Evolutionary conservation across 306 rosid species (phyloP).

Genomic region (Trifolium fragiferum): DNA sequence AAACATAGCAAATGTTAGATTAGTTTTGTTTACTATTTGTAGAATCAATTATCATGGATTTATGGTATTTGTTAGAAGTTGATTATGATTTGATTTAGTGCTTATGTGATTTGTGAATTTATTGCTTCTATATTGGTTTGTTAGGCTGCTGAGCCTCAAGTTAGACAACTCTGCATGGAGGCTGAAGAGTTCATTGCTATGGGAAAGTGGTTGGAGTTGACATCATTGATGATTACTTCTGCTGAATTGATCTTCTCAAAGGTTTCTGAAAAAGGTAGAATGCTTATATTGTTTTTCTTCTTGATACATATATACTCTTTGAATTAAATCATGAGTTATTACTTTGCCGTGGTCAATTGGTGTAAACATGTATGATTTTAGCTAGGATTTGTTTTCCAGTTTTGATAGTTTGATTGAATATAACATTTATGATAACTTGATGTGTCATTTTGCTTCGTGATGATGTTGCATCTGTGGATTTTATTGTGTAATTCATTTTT

Average conservation of each 20-base stretch:
- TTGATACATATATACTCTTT: neutral
- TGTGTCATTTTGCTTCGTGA: constrained; percentile 9
- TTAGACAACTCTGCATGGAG: constrained; percentile 73
- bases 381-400: neutral
- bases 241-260: constrained; percentile 89
- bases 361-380: neutral
- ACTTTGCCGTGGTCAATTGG: neutral
- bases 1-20: neutral
- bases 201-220: constrained; percentile 88
- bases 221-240: constrained; percentile 79
- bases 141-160: constrained; percentile 88
- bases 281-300: neutral
- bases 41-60: neutral
- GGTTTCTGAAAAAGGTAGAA: constrained; percentile 89
- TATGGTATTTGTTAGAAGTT: neutral
- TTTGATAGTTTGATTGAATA: constrained; percentile 17
- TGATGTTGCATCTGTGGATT: constrained; percentile 5
- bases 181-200: constrained; percentile 72
- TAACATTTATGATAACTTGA: neutral
- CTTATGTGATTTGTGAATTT: constrained; percentile 12
- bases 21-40: neutral
- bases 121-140: constrained; percentile 25
- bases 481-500: neutral
- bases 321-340: neutral
- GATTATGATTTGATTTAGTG: constrained; percentile 1